Evolutionary conservation across 208 protist genomes (phyloP).

Genomic region (Trypanosoma cruzi): DNA sequence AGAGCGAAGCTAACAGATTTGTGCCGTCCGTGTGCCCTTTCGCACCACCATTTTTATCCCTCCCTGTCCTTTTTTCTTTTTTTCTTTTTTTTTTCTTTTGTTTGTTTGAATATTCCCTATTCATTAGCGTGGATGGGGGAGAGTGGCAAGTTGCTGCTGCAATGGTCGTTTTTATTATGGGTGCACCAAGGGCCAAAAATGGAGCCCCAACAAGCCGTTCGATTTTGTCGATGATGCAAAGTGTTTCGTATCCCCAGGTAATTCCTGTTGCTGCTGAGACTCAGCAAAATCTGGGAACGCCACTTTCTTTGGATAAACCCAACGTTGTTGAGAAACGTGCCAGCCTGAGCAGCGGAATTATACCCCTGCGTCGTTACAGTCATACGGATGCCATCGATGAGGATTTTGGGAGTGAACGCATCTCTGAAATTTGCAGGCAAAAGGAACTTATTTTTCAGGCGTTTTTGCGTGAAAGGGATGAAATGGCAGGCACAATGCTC

Average conservation of each 20-base stretch:
- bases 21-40: too few relatives aligned
- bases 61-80: slow-evolving; percentile 13
- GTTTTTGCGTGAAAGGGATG: not conserved
- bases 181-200: slow-evolving; percentile 18
- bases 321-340: not conserved
- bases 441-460: slow-evolving; percentile 13
- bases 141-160: not conserved
- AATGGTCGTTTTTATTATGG: slow-evolving; percentile 35
- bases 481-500: not conserved
- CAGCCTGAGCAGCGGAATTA: not conserved
- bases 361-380: slow-evolving; percentile 6
- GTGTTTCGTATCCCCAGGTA: not conserved
- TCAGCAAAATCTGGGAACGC: not conserved
- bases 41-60: too few relatives aligned
- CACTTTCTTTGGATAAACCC: too few relatives aligned
- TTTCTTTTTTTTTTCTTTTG: not conserved
- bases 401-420: not conserved
- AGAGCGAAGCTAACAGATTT: too few relatives aligned
- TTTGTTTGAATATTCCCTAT: not conserved
- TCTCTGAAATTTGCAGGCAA: slow-evolving; percentile 12
- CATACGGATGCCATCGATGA: slow-evolving; percentile 8
- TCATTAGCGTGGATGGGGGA: not conserved
- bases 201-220: slow-evolving; percentile 15
- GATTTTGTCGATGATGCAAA: slow-evolving; percentile 13
- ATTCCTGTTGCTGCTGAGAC: not conserved